Evolutionary conservation across 495 filamentous ascomycete species (phyloP), one percentile per base, ranked within the genome.

Genomic region (Cercophora samala): DNA sequence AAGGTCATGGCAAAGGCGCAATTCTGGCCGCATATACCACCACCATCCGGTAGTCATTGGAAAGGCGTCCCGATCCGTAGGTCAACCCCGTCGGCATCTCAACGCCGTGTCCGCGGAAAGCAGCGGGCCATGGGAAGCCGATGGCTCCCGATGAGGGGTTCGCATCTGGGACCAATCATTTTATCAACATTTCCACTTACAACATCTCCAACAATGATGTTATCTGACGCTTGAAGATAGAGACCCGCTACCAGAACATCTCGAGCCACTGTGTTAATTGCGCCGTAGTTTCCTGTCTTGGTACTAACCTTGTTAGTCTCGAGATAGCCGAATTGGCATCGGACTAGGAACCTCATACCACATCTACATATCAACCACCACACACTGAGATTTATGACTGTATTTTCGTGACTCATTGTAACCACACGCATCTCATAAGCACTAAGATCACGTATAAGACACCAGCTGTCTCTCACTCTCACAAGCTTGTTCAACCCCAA

Each of bases 1-100:
- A 46, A 46, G 13, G 37, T 46, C 37, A 46, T 46, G 37, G 11
- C 37, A 46, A 46, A 46, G 37, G 37, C 37, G 13, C 37, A 17
- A 17, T 17, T 46, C 15, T 11, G 37, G 37, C 13, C 37, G 13
- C 37, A 46, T 46, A 46, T 46, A 0, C 37, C 37, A 46, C 37
- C 8, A 11, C 37, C 37, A 1, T 1, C 37, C 0, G 6, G 37
- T 1, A 46, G 37, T 46, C 66, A 23, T 53, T 24, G 32, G 25
- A 67, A 67, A 42, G 66, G 66, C 61, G 66, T 32, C 37, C 18
- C 59, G 46, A 51, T 21, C 21, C 22, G 46, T 9, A 19, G 5
- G 5, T 21, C 13, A 25, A 60, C 60, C 63, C 24, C 60, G 5
- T 67, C 66, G 60, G 66, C 61, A 60, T 25, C 26, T 17, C 37